Evolutionary conservation across 768 basidiomycete species (phyloP), one percentile per base, ranked within the genome.

Genomic region (Asterophora parasitica): DNA sequence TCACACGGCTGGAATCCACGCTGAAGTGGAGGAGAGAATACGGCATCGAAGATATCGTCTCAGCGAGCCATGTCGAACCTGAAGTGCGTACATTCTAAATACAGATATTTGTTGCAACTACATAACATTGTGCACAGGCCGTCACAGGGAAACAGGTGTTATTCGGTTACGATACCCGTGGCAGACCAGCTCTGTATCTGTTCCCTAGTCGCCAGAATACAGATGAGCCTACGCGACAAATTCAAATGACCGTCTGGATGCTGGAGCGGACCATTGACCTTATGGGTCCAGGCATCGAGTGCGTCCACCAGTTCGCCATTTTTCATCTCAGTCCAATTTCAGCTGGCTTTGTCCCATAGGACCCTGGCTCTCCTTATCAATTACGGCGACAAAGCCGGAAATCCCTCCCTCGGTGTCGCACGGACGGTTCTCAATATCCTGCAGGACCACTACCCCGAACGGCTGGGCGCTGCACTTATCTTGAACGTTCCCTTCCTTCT

Each of bases 401-500:
- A 50, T 34, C 71, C 76, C 2, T 65, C 71, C 9, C 56, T 78
- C 7, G 52, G 64, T 34, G 72, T 71, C 9, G 61, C 76, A 7
- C 66, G 72, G 5, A 56, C 74, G 6, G 75, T 80, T 10, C 72
- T 85, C 44, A 65, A 74, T 61, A 85, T 89, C 55, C 72, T 91
- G 11, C 89, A 91, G 58, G 76, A 80, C 17, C 88, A 92, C 60
- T 92, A 91, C 57, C 90, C 90, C 0, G 92, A 95, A 62, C 81
- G 92, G 3, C 80, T 95, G 28, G 90, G 88, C 19, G 61, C 72
- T 10, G 78, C 89, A 1, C 65, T 90, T 35, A 79, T 92, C 58
- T 72, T 84, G 49, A 88, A 92, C 57, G 75, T 92, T n/a, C 91
- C 92, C 3, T 92, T 81, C 70, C 61, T 89, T 42, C 60, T 92